Conservation (phyloP, 2,329 filamentous ascomycete species). For the Uncinocarpus reesii region DNA sequence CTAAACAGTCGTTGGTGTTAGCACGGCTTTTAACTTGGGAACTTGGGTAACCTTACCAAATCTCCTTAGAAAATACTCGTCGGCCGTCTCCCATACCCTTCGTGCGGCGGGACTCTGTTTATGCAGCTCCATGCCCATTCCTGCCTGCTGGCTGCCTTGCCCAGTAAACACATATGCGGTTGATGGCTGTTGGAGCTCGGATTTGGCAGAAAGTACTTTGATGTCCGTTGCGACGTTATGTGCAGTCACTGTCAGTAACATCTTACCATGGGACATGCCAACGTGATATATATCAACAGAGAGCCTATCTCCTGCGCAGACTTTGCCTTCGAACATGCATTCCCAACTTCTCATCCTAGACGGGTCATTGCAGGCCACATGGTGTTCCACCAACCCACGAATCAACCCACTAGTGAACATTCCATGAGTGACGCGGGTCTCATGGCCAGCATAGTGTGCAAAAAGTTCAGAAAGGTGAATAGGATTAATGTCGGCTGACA, state of each 20-base stretch:
- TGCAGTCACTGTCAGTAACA: constrained; percentile 97
- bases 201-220: constrained; percentile 88
- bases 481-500: constrained; percentile 98
- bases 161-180: constrained; percentile 16
- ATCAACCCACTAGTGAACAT: constrained; percentile 99
- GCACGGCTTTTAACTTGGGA: too few relatives aligned
- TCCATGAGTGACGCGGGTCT: constrained; percentile 94
- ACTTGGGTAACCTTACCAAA: constrained; percentile 49
- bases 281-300: constrained; percentile 91
- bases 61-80: constrained; percentile 96
- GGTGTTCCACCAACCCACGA: constrained; percentile 88
- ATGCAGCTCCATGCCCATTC: constrained; percentile 41
- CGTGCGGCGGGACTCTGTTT: constrained; percentile 83
- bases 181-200: constrained; percentile 93
- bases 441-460: constrained; percentile 89
- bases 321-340: constrained; percentile 92
- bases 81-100: constrained; percentile 94
- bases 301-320: constrained; percentile 89
- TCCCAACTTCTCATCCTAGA: constrained; percentile 96
- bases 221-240: constrained; percentile 92
- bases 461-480: constrained; percentile 98
- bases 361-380: constrained; percentile 97
- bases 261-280: constrained; percentile 94
- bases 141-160: constrained; percentile 14
- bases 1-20: constrained; percentile 15